A percentile compares a stretch with the other conserved stretches of the same genome.
Conservation (phyloP, 2,329 filamentous ascomycete species). For the Phialophora verrucosa region DNA sequence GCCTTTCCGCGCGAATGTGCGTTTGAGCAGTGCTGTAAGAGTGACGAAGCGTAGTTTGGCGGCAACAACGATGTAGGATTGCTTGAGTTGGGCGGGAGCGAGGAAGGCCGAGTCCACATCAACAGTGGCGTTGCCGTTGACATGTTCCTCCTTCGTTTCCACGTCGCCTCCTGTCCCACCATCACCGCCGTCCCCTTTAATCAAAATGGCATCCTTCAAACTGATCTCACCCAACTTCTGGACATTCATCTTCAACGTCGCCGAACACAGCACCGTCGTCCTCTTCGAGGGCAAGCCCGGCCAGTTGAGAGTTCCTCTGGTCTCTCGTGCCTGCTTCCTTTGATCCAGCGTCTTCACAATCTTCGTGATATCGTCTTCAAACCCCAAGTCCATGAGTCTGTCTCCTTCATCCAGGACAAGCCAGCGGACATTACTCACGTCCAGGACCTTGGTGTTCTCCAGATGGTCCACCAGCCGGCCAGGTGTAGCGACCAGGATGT, state of each 20-base stretch:
- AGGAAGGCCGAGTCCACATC: slow-evolving; percentile 66
- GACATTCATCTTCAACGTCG: slow-evolving; percentile 97
- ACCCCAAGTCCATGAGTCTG: slow-evolving; percentile 96
- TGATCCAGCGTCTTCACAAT: slow-evolving; percentile 81
- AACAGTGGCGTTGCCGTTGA: slow-evolving; percentile 53
- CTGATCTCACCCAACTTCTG: slow-evolving; percentile 93
- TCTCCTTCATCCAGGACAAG: slow-evolving; percentile 94
- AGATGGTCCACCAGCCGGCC: slow-evolving; percentile 90
- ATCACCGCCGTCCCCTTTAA: slow-evolving; percentile 69
- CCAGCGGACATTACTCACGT: slow-evolving; percentile 89
- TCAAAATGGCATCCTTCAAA: slow-evolving; percentile 87
- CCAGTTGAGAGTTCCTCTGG: slow-evolving; percentile 59
- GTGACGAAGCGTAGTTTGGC: slow-evolving; percentile 91
- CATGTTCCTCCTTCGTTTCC: slow-evolving; percentile 44
- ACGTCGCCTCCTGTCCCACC: slow-evolving; percentile 49
- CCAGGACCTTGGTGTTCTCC: slow-evolving; percentile 86
- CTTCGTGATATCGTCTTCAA: slow-evolving; percentile 89
- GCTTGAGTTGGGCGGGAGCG: slow-evolving; percentile 90
- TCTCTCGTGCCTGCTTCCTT: slow-evolving; percentile 50
- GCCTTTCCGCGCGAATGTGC: slow-evolving; percentile 84
- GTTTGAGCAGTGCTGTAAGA: slow-evolving; percentile 80
- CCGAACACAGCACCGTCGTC: slow-evolving; percentile 89
- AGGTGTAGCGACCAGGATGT: slow-evolving; percentile 93
- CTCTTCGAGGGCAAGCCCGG: slow-evolving; percentile 72
- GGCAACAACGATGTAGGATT: slow-evolving; percentile 84